Percentiles rank a stretch among this genome's conserved stretches.
Evolutionary conservation across 768 basidiomycete genomes (phyloP).

Genomic region (Calocera viscosa): DNA sequence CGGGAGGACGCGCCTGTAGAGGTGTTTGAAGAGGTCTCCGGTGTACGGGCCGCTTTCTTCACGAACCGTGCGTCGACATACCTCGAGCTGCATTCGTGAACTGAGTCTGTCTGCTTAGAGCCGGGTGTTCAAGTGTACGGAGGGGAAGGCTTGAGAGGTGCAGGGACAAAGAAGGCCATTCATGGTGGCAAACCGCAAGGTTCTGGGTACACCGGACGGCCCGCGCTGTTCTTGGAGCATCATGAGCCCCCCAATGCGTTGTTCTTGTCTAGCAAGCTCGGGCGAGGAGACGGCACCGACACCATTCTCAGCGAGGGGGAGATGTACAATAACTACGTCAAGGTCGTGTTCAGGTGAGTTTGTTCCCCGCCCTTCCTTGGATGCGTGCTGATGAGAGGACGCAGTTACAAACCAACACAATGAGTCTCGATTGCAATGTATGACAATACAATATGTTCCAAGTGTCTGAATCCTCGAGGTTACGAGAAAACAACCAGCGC

Average conservation of each 20-base stretch:
- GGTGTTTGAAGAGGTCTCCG: background rate
- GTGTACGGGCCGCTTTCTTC: background rate
- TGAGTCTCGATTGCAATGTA: background rate
- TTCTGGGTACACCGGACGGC: constrained; percentile 52
- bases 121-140: constrained; percentile 66
- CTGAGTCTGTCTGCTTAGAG: constrained; percentile 32
- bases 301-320: background rate
- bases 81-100: background rate
- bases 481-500: too few relatives aligned
- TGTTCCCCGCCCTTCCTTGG: background rate
- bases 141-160: constrained; percentile 39
- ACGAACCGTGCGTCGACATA: background rate
- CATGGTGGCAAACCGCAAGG: constrained; percentile 50
- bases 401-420: background rate
- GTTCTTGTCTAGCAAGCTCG: constrained; percentile 42
- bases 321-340: constrained; percentile 5
- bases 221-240: constrained; percentile 55
- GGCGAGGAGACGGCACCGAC: background rate
- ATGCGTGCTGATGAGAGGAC: background rate
- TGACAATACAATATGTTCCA: too few relatives aligned
- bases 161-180: constrained; percentile 52
- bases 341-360: background rate
- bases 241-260: constrained; percentile 58
- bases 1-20: constrained; percentile 33
- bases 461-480: too few relatives aligned